Percentiles rank a stretch among this genome's conserved stretches.
These are phyloP conservation scores for Cryptosporidium bovis DNA, from an alignment of 169 alveolate species.

Conservation along the genomic window DNA sequence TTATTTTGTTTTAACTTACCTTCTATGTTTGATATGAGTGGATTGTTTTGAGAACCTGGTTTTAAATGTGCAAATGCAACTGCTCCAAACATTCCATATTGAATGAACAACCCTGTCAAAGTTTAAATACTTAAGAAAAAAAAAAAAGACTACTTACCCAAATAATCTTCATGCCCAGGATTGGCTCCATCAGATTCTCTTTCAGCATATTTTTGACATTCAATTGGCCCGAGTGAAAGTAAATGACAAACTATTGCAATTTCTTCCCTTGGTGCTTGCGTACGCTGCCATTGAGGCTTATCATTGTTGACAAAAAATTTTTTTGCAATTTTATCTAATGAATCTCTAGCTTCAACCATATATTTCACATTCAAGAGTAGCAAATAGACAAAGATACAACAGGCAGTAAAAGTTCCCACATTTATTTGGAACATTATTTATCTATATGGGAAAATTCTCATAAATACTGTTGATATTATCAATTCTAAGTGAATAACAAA, in stretches of 20 bases:
- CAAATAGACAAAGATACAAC: not conserved
- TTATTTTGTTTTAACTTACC: conserved; percentile 8
- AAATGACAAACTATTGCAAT: conserved; percentile 69
- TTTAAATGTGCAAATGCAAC: conserved; percentile 60
- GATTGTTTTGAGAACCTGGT: not conserved
- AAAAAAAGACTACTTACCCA: conserved; percentile 37
- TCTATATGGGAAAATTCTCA: not conserved
- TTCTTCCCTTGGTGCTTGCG: conserved; percentile 73
- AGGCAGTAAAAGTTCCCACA: not conserved
- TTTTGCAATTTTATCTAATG: conserved; percentile 47
- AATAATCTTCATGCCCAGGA: conserved; percentile 67
- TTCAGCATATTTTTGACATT: conserved; percentile 53
- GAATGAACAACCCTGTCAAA: conserved; percentile 37
- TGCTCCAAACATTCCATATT: conserved; percentile 71
- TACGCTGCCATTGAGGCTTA: conserved; percentile 72
- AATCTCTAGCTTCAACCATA: conserved; percentile 32
- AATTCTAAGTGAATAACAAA: not conserved
- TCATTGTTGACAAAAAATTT: conserved; percentile 41
- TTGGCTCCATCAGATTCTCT: conserved; percentile 69
- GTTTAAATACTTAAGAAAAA: not conserved
- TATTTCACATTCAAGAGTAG: not conserved
- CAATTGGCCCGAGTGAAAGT: conserved; percentile 54
- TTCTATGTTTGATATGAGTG: conserved; percentile 10
- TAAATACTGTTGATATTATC: not conserved
- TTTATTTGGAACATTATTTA: conserved; percentile 5